Percentiles rank a stretch among this genome's conserved stretches.
These are phyloP conservation scores for Leccinum subspadiceum DNA, from an alignment of 1,284 basidiomycete genomes.

Conservation along the genomic window DNA sequence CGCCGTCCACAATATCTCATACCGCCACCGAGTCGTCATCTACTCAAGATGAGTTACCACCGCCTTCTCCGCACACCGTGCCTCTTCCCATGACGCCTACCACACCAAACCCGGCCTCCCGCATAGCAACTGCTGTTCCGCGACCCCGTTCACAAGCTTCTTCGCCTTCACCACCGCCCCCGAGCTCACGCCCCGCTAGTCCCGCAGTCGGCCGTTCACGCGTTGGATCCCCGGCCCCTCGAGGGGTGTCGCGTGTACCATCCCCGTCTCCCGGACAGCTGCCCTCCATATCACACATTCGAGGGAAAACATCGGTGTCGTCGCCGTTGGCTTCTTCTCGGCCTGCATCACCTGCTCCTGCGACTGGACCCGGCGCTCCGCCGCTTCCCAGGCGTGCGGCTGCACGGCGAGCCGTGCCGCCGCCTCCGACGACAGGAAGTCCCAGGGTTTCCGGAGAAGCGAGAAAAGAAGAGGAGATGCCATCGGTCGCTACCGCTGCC, in stretches of 20 bases:
- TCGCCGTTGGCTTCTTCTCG: slow-evolving; percentile 25
- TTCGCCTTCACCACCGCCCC: slow-evolving; percentile 25
- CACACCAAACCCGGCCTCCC: slow-evolving; percentile 12
- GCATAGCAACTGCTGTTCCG: slow-evolving; percentile 16
- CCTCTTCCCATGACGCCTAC: slow-evolving; percentile 28
- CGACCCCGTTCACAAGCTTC: slow-evolving; percentile 28
- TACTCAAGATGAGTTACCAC: slow-evolving; percentile 7
- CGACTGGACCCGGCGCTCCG: slow-evolving; percentile 16
- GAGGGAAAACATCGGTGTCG: slow-evolving; percentile 20
- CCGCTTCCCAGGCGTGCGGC: slow-evolving; percentile 31
- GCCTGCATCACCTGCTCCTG: slow-evolving; percentile 21
- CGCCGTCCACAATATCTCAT: neutral
- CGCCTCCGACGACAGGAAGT: slow-evolving; percentile 10
- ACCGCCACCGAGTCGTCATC: slow-evolving; percentile 3
- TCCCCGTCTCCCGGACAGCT: slow-evolving; percentile 15
- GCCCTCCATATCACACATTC: slow-evolving; percentile 11
- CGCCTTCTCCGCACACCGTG: slow-evolving; percentile 18
- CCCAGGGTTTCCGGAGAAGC: slow-evolving; percentile 1
- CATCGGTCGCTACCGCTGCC: neutral
- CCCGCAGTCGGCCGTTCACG: slow-evolving; percentile 26
- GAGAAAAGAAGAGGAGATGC: slow-evolving; percentile 2
- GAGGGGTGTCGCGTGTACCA: slow-evolving; percentile 11
- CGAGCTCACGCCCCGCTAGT: slow-evolving; percentile 23
- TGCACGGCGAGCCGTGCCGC: slow-evolving; percentile 29
- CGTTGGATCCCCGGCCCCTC: slow-evolving; percentile 22